Base-by-base conservation (phyloP, 2,329 filamentous ascomycete species). In the Aspergillus niger region DNA sequence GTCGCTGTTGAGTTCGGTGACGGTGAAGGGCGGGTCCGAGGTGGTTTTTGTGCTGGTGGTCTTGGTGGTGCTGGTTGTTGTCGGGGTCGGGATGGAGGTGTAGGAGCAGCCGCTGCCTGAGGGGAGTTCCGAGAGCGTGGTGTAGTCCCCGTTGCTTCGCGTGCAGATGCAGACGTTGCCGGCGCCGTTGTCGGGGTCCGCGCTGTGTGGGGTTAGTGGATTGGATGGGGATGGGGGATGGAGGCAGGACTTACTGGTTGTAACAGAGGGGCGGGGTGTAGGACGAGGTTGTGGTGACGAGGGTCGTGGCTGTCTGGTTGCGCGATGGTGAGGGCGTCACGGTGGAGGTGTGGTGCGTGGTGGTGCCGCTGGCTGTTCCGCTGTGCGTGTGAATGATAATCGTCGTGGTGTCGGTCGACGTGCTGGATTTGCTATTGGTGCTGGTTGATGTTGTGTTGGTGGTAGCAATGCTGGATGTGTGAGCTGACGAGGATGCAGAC, bases 291-390 rank as follows among this genome's bases (percentile, higher is more conserved):
- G 32, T 36, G 28, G 50, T 53, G 20, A 53, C 22, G 7, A 53
- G 17, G 17, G 50, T 53, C 10, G 50, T 53, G 17, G 50, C 50
- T 15, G 30, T 53, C 30, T 53, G 50, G 32, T 53, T 53, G 20
- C 50, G 50, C 2, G 50, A 53, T 1, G 50, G 50, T 1, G 50
- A 53, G 50, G 50, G 17, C 1, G 50, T 53, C n/a, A 39, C 22
- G 10, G 20, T 53, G n/a, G 50, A n/a, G 1, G 17, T 15, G 22
- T 53, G 49, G n/a, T 22, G 17, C 2, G 50, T 39, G 15, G 50
- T 39, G 50, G 6, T 36, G 15, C 17, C 22, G 50, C 50, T 53
- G 50, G 11, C 15, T 32, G 30, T 24, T 39, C 20, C 50, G 11
- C 30, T 53, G 50, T 39, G 28, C 17, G 50, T 38, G 17, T 53